Percentiles rank a stretch among this genome's conserved stretches.
Conservation (phyloP, 768 basidiomycete genomes). For the Termitomyces sp. region DNA sequence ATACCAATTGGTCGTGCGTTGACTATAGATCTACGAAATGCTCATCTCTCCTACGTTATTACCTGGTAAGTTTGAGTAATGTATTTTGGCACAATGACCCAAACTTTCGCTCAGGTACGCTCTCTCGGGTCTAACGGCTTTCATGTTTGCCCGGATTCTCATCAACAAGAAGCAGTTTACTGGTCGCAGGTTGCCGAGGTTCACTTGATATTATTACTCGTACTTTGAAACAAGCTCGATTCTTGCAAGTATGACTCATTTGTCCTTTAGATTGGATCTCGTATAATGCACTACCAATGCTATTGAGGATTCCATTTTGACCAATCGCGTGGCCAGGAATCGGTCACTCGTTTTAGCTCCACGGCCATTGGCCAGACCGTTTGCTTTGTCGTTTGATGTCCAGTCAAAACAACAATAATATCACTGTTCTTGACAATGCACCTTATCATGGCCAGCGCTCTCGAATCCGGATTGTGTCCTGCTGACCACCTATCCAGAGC, state of each 20-base stretch:
- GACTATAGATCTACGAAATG: conserved; percentile 84
- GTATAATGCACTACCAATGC: not conserved
- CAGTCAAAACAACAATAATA: not conserved
- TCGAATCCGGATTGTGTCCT: not conserved
- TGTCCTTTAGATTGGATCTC: conserved; percentile 3
- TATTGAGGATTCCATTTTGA: not conserved
- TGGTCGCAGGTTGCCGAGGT: conserved; percentile 55
- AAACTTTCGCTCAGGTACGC: conserved; percentile 61
- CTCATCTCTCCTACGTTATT: conserved; percentile 90
- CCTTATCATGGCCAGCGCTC: not conserved
- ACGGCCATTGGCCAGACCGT: not conserved
- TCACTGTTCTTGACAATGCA: not conserved
- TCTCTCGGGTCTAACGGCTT: conserved; percentile 74
- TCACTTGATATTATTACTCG: conserved; percentile 16
- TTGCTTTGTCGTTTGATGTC: not conserved
- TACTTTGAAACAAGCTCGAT: not conserved
- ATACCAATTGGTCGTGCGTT: conserved; percentile 82
- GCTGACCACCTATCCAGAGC: not conserved
- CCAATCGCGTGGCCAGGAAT: not conserved
- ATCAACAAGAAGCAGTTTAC: conserved; percentile 44
- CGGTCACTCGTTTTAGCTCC: not conserved
- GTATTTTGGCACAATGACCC: not conserved
- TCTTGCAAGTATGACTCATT: not conserved
- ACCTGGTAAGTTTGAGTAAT: conserved; percentile 62
- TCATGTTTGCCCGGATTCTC: conserved; percentile 74